Base-by-base conservation (phyloP, 1,284 basidiomycete genomes). In the Marasmius fiardii region DNA sequence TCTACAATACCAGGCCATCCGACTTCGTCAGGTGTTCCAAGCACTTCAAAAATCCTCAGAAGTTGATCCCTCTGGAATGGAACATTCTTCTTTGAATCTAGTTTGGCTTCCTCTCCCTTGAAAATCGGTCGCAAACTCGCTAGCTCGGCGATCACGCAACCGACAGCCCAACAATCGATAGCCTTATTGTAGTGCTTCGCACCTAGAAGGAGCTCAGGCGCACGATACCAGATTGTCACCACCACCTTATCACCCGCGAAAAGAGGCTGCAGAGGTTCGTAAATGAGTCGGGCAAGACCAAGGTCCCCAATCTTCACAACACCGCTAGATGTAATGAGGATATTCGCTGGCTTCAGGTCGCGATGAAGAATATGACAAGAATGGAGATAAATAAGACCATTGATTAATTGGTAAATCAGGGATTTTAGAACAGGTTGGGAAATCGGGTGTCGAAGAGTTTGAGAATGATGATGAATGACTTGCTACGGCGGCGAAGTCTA, bases 151-250 rank as follows among this genome's bases (percentile, higher is more conserved):
- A 96, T 90, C 54, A 99, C 97, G 67, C 96, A 99, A 0, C 95
- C 96, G 2, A 98, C 86, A 4, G 95, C 94, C 96, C 96, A 98
- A 56, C 92, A 86, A 65, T 97, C 94, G 43, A 99, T 88, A 1
- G 95, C 92, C 59, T 93, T 93, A 54, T 95, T 95, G 71, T 99
- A 99, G 70, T 99, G 96, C 59, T 95, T 92, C 2, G 95, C 93
- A 12, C 96, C 96, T 68, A 98, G 80, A 8, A 98, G 80, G 2
- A 98, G 82, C 69, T 99, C 96, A 0, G 96, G 96, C 2, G 95
- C 93, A 47, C 96, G 89, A 67, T 99, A 99, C 96, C 96, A 99
- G 64, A 99, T 98, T 0, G 97, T 99, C 2, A 99, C 97, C 34
- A 99, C 97, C 11, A 99, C 95, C 69, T 98, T 98, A 75, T 99